Percentiles rank a stretch among this genome's conserved stretches.
phyloP scores from a whole-genome alignment of 2,329 filamentous ascomycete genomes.

The Penicillium janthinellum region DNA sequence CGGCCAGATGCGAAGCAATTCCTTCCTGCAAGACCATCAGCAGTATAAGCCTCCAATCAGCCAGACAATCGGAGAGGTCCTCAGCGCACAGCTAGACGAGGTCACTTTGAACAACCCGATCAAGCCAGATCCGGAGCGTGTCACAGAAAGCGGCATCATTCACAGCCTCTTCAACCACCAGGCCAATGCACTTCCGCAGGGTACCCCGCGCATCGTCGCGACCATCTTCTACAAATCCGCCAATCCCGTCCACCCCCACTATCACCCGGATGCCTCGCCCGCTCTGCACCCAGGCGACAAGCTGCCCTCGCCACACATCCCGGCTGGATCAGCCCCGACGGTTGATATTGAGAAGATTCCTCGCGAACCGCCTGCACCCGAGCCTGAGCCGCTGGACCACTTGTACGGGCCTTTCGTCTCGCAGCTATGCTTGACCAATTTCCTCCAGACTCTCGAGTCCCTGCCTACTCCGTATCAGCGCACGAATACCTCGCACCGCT shows the following conservation, averaged over 20 bases:
- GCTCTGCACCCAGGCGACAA: slow-evolving; percentile 39
- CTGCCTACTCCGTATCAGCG: slow-evolving; percentile 54
- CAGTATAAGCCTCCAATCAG: slow-evolving; percentile 48
- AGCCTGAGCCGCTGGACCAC: slow-evolving; percentile 58
- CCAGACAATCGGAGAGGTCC: slow-evolving; percentile 41
- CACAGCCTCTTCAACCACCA: slow-evolving; percentile 51
- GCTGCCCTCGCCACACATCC: slow-evolving; percentile 45
- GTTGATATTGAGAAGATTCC: slow-evolving; percentile 55
- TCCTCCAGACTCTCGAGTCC: slow-evolving; percentile 54
- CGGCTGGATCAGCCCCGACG: slow-evolving; percentile 53
- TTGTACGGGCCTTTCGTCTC: slow-evolving; percentile 58
- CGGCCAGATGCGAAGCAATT: slow-evolving; percentile 47
- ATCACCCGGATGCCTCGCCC: slow-evolving; percentile 51
- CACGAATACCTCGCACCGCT: slow-evolving; percentile 51
- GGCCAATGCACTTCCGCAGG: slow-evolving; percentile 41
- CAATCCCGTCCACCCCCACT: slow-evolving; percentile 46
- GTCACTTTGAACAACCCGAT: slow-evolving; percentile 39
- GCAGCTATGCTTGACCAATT: slow-evolving; percentile 58
- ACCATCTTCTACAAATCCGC: slow-evolving; percentile 53
- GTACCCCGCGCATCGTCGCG: slow-evolving; percentile 48
- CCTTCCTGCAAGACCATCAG: slow-evolving; percentile 52
- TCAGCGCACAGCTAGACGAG: slow-evolving; percentile 35
- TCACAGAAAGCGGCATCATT: slow-evolving; percentile 50
- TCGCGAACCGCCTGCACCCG: slow-evolving; percentile 56
- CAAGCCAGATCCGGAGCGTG: slow-evolving; percentile 41